A percentile compares a stretch with the other conserved stretches of the same genome.
phyloP scores from a whole-genome alignment of 2,329 filamentous ascomycete species.

The Fusarium brachygibbosum region DNA sequence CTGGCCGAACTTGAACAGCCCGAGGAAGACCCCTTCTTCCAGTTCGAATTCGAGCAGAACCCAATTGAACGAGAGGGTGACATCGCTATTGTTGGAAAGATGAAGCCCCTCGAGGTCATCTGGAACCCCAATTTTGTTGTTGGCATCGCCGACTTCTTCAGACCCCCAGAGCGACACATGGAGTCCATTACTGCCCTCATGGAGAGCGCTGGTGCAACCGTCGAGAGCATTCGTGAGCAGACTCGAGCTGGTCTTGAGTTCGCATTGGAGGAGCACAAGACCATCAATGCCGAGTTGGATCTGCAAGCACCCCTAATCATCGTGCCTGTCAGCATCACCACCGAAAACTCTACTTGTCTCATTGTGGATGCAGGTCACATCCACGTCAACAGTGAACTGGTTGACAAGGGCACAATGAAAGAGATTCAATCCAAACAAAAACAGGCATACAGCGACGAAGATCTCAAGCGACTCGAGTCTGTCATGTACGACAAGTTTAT shows the following conservation, averaged over 20 bases:
- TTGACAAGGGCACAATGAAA: slow-evolving; percentile 89
- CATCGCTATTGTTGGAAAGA: slow-evolving; percentile 87
- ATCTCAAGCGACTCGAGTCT: slow-evolving; percentile 87
- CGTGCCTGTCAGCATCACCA: slow-evolving; percentile 91
- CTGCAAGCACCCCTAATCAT: slow-evolving; percentile 97
- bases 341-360: slow-evolving; percentile 83
- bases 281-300: slow-evolving; percentile 95
- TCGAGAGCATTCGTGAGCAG: slow-evolving; percentile 94
- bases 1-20: slow-evolving; percentile 67
- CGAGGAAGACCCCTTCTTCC: slow-evolving; percentile 84
- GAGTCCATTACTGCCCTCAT: slow-evolving; percentile 96
- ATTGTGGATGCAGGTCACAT: slow-evolving; percentile 97
- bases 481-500: slow-evolving; percentile 98
- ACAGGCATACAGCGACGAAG: slow-evolving; percentile 87
- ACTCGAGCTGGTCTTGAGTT: slow-evolving; percentile 96
- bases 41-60: slow-evolving; percentile 93
- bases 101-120: slow-evolving; percentile 96
- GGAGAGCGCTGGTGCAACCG: slow-evolving; percentile 94
- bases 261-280: slow-evolving; percentile 97
- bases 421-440: slow-evolving; percentile 93
- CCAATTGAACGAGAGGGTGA: slow-evolving; percentile 94
- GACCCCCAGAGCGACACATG: slow-evolving; percentile 96
- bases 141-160: slow-evolving; percentile 94
- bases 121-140: slow-evolving; percentile 97
- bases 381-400: slow-evolving; percentile 92